phyloP scores from a whole-genome alignment of 1,284 basidiomycete genomes.

The Melampsora larici-populina region DNA sequence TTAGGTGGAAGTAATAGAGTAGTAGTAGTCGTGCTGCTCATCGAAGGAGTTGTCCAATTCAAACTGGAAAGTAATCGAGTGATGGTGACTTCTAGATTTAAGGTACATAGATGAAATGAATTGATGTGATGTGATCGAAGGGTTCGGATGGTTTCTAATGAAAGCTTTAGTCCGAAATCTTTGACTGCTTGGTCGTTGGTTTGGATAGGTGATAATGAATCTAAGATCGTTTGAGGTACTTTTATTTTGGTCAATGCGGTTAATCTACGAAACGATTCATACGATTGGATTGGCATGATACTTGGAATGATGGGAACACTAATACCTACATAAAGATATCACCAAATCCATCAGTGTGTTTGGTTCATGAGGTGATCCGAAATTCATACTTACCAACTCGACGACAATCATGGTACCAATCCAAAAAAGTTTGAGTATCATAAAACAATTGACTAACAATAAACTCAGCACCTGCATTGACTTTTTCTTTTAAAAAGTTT shows the following conservation, averaged over 20 bases:
- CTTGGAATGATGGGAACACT: conserved; percentile 87
- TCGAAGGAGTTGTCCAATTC: conserved; percentile 59
- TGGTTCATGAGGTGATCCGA: conserved; percentile 61
- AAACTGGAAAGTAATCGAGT: conserved; percentile 78
- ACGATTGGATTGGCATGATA: conserved; percentile 97
- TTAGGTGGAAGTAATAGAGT: conserved; percentile 4
- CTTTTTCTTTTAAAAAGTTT: conserved; percentile 74
- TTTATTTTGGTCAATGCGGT: conserved; percentile 81
- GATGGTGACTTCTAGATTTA: conserved; percentile 96
- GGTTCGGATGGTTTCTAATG: conserved; percentile 66
- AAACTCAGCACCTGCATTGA: conserved; percentile 92
- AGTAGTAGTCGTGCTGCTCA: background rate
- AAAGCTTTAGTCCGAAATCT: conserved; percentile 65
- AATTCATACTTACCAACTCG: conserved; percentile 6
- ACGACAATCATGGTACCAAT: conserved; percentile 48
- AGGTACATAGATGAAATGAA: conserved; percentile 91
- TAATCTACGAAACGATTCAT: conserved; percentile 83
- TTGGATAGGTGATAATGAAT: conserved; percentile 68
- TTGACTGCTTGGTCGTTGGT: conserved; percentile 83
- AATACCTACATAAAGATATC: conserved; percentile 65
- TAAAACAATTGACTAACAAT: conserved; percentile 98
- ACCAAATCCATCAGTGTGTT: conserved; percentile 47
- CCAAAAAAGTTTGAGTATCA: too few species aligned
- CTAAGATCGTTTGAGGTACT: conserved; percentile 69
- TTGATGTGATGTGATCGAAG: conserved; percentile 66